Conservation (phyloP, 1,284 basidiomycete species). For the Cutaneotrichosporon dermatis region DNA sequence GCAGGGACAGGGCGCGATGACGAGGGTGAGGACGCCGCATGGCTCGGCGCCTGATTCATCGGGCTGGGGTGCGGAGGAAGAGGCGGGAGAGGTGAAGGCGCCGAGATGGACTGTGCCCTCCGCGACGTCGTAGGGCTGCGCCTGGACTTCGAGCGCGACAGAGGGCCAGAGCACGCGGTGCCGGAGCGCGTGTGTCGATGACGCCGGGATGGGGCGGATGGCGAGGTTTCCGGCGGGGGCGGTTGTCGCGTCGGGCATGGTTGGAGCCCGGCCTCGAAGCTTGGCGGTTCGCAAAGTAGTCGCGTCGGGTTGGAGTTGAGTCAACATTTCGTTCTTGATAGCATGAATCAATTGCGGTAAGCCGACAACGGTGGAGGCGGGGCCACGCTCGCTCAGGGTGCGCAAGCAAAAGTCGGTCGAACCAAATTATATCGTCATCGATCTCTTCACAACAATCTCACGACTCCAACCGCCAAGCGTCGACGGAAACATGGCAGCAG, state of each 20-base stretch:
- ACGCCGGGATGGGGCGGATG: constrained; percentile 18
- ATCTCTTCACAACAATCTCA: not conserved
- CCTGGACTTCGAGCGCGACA: constrained; percentile 17
- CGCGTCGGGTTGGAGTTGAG: no score
- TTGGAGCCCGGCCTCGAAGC: no score
- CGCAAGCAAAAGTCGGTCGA: not conserved
- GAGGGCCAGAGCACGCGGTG: constrained; percentile 31
- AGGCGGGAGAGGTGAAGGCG: constrained; percentile 10
- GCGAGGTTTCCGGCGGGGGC: no score
- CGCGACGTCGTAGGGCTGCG: constrained; percentile 22
- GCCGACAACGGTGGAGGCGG: no score
- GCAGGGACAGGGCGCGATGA: not conserved
- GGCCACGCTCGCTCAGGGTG: no score
- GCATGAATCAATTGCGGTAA: no score
- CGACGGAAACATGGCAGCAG: not conserved
- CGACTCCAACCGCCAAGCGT: not conserved
- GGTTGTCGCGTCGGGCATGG: no score
- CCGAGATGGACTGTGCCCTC: constrained; percentile 24
- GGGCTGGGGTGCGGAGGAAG: no score
- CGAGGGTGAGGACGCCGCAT: constrained; percentile 25
- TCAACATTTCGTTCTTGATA: no score
- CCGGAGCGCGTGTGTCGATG: constrained; percentile 16
- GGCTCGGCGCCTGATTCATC: not conserved
- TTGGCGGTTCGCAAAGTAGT: no score
- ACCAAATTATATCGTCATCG: no score